These are phyloP conservation scores for Eucalyptus urophylla DNA, from an alignment of 345 rosid genomes.

Conservation along the genomic window DNA sequence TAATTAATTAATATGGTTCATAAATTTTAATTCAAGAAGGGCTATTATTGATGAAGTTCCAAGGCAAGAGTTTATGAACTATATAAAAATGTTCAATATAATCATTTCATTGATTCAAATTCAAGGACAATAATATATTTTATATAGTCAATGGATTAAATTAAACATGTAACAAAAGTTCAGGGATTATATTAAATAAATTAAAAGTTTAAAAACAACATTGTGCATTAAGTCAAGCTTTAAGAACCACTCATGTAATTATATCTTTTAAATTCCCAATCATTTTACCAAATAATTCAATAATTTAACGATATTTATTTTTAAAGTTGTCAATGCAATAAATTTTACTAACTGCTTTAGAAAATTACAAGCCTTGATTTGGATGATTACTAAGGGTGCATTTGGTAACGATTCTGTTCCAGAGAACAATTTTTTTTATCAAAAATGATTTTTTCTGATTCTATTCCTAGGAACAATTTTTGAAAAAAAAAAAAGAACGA, in stretches of 20 bases:
- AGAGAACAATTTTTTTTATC: accelerated
- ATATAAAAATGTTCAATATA: neutral
- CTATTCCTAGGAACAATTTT: no score
- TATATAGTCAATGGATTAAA: no score
- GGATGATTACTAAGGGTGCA: accelerated
- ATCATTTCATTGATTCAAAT: no score
- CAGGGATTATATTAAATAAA: accelerated
- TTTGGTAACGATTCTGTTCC: accelerated
- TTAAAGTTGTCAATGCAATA: neutral
- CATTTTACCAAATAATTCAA: neutral
- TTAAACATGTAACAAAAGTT: neutral
- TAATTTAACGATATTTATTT: neutral
- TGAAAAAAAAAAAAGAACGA: no score
- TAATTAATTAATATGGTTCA: neutral
- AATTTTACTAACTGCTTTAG: neutral
- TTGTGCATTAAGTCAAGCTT: neutral
- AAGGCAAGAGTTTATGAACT: no score
- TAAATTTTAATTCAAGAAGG: no score
- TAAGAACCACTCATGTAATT: neutral
- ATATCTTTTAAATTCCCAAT: neutral
- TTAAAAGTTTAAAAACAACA: no score
- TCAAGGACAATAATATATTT: neutral
- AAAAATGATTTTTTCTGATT: no score
- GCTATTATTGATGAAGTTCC: no score
- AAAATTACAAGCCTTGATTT: neutral